Evolutionary conservation across 1,284 basidiomycete genomes (phyloP).

Genomic region (Leccinum solheimii): DNA sequence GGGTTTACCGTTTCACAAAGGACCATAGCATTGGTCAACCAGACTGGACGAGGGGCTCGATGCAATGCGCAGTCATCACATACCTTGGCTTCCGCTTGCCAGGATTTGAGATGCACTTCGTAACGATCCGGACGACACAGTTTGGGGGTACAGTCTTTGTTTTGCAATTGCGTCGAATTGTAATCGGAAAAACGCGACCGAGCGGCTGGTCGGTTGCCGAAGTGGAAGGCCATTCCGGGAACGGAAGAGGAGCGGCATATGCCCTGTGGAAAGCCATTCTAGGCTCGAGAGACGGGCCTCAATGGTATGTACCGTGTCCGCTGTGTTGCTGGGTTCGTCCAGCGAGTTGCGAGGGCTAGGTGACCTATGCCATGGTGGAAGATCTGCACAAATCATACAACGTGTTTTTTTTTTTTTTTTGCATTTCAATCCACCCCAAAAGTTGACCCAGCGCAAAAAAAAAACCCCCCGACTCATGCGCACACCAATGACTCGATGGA

Average conservation of each 20-base stretch:
- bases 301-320: too few species aligned
- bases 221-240: neutral
- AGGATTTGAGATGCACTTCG: neutral
- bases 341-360: too few species aligned
- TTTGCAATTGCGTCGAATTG: neutral
- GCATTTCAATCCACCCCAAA: too few species aligned
- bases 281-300: too few species aligned
- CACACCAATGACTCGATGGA: too few species aligned
- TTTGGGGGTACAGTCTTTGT: neutral
- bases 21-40: neutral
- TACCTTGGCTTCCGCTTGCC: neutral
- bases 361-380: too few species aligned
- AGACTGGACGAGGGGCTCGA: neutral
- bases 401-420: too few species aligned
- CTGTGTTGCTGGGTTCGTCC: too few species aligned
- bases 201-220: neutral
- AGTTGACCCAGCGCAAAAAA: too few species aligned
- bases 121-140: neutral
- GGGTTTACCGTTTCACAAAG: neutral
- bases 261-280: neutral
- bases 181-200: neutral
- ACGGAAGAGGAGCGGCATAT: neutral
- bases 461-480: too few species aligned
- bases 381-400: too few species aligned
- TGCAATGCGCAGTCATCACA: neutral